Evolutionary conservation across 2,329 filamentous ascomycete species (phyloP), one percentile per base, ranked within the genome.

Genomic region (Microascus cirrosus): DNA sequence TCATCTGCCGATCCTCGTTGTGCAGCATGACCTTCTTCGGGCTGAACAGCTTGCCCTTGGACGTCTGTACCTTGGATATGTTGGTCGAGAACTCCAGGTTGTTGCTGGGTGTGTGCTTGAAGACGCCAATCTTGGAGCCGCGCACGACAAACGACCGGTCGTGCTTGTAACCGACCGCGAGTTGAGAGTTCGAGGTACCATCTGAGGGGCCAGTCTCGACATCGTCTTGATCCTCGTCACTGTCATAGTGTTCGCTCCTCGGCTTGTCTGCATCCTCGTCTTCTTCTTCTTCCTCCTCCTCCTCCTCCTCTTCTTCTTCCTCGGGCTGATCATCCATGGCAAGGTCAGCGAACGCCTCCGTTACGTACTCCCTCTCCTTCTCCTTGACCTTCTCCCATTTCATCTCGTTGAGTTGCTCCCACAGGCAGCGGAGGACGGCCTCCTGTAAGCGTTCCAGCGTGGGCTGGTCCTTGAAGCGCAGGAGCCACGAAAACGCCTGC

Each of bases 11-110:
- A 73, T 96, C 92, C 70, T 94, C 90, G 34, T 89, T 87, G 68
- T 96, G 92, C 54, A 96, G 78, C 92, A 96, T 96, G 66, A 96
- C 90, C 76, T 96, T 99, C 75, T 90, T 95, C 7, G 94, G 94
- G 61, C 87, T 92, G 76, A 99, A 96, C 0, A 92, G 78, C 68
- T 87, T 88, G 65, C 94, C 94, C 52, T 83, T 82, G 1, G 92
- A 90, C 0, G 93, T 96, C 70, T 91, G 86, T 55, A 99, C 90
- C 72, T 95, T 96, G 61, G 90, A 96, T 66, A 99, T 99, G 63
- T 92, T 97, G 60, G 94, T 99, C 13, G 90, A 90, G 71, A 97
- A 99, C 69, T 97, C 89, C 18, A 99, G 81, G 63, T 93, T 86
- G 69, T 97, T 95, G 73, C 95, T 89, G 0, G 85, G 79, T 0